Conservation (phyloP, 2,329 filamentous ascomycete species). For the Ascochyta pisi region DNA sequence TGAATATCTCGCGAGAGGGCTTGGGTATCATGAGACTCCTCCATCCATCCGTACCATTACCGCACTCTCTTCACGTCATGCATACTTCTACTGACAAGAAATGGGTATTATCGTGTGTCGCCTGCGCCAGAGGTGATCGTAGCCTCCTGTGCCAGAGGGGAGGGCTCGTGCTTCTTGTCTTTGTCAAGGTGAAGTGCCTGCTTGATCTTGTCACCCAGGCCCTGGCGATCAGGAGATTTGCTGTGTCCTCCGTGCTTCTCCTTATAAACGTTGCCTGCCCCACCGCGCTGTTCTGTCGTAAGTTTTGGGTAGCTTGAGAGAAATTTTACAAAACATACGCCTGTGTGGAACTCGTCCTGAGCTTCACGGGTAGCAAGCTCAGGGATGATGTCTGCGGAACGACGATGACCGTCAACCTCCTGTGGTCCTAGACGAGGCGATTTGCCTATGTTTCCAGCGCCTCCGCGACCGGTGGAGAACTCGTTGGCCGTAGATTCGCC, state of each 20-base stretch:
- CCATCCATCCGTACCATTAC: conserved; percentile 16
- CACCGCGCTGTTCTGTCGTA: conserved; percentile 48
- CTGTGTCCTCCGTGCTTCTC: conserved; percentile 58
- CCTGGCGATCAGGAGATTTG: conserved; percentile 45
- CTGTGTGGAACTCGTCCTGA: conserved; percentile 57
- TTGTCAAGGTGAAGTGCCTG: conserved; percentile 47
- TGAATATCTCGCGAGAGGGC: neutral
- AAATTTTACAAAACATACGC: conserved; percentile 39
- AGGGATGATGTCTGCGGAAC: conserved; percentile 53
- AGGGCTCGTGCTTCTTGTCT: conserved; percentile 43
- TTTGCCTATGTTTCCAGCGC: conserved; percentile 53
- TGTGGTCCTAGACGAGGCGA: conserved; percentile 44
- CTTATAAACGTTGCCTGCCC: conserved; percentile 56
- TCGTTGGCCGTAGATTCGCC: conserved; percentile 48
- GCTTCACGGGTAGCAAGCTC: conserved; percentile 50
- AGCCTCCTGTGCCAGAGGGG: conserved; percentile 35
- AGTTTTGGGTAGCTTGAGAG: conserved; percentile 4
- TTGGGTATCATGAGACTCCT: conserved; percentile 12
- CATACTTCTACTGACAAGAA: neutral
- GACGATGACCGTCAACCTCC: conserved; percentile 28
- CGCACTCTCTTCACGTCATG: neutral
- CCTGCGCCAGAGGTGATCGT: conserved; percentile 12
- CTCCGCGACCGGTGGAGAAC: conserved; percentile 52
- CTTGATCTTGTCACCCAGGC: conserved; percentile 55
- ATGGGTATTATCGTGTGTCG: conserved; percentile 29